A percentile compares a stretch with the other conserved stretches of the same genome.
Evolutionary conservation across 1,284 basidiomycete species (phyloP).

Genomic region (Cerioporus squamosus): DNA sequence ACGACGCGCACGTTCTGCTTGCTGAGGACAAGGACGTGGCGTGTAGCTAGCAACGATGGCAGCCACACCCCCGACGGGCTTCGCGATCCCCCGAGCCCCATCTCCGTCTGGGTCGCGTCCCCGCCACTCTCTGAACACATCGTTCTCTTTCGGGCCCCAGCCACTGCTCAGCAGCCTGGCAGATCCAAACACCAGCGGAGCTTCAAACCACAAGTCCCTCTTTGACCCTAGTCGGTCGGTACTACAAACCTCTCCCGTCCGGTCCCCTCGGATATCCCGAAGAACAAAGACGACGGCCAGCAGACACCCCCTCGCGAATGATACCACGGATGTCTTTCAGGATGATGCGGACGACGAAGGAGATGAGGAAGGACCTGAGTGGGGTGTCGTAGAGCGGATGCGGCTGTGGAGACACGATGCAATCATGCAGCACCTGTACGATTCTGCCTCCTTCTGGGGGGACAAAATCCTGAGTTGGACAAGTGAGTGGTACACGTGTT

Average conservation of each 20-base stretch:
- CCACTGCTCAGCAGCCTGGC: constrained; percentile 70
- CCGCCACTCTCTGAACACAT: constrained; percentile 70
- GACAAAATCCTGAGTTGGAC: constrained; percentile 96
- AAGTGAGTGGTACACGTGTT: constrained; percentile 57
- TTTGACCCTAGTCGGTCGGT: constrained; percentile 80
- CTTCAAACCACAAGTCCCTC: constrained; percentile 57
- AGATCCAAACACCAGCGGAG: constrained; percentile 59
- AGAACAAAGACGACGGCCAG: constrained; percentile 52
- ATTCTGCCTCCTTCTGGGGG: constrained; percentile 98
- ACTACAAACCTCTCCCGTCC: constrained; percentile 68
- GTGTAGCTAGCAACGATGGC: constrained; percentile 25
- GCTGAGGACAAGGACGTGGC: background rate
- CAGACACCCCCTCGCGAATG: constrained; percentile 75
- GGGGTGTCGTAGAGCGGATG: constrained; percentile 94
- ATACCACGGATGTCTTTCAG: constrained; percentile 77
- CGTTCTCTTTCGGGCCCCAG: constrained; percentile 83
- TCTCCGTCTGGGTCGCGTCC: constrained; percentile 57
- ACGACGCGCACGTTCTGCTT: background rate
- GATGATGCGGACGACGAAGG: constrained; percentile 52
- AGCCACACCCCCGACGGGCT: constrained; percentile 39
- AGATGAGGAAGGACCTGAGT: constrained; percentile 68
- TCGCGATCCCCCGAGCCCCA: constrained; percentile 39
- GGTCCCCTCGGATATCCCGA: constrained; percentile 54
- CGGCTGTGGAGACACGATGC: constrained; percentile 97
- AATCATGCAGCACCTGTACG: constrained; percentile 96